phyloP scores from a whole-genome alignment of 495 filamentous ascomycete genomes.

The Mytilinidion resinicola region DNA sequence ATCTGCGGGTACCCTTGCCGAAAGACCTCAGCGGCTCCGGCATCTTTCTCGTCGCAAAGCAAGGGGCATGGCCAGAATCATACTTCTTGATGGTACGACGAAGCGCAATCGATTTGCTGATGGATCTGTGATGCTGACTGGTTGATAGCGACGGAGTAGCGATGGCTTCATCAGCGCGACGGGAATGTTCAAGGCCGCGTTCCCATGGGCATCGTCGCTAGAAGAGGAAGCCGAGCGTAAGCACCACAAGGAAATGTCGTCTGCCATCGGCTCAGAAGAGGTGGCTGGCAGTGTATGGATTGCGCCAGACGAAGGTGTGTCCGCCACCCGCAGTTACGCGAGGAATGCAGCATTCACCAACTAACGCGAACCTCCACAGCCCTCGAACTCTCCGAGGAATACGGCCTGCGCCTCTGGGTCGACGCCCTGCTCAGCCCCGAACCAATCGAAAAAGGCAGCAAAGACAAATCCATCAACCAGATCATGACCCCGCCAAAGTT shows the following conservation, averaged over 20 bases:
- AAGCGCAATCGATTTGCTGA: conserved; percentile 6
- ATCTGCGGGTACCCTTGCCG: conserved; percentile 84
- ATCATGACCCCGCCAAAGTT: conserved; percentile 39
- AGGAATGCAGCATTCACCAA: conserved; percentile 10
- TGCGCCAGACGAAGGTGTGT: conserved; percentile 67
- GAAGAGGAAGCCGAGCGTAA: conserved; percentile 85
- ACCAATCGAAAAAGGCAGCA: conserved; percentile 51
- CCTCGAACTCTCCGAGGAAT: conserved; percentile 76
- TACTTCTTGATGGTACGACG: conserved; percentile 87
- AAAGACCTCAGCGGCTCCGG: conserved; percentile 79
- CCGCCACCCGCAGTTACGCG: neutral
- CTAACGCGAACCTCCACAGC: conserved; percentile 45
- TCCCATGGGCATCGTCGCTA: conserved; percentile 77
- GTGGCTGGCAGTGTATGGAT: conserved; percentile 98
- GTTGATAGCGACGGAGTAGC: conserved; percentile 67
- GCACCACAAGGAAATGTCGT: conserved; percentile 68
- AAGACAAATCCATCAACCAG: conserved; percentile 40
- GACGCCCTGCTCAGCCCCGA: conserved; percentile 77
- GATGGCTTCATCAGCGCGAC: conserved; percentile 94
- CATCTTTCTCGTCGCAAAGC: conserved; percentile 67
- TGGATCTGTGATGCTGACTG: conserved; percentile 11
- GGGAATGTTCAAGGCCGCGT: conserved; percentile 99
- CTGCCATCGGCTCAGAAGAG: conserved; percentile 73
- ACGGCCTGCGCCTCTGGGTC: conserved; percentile 80
- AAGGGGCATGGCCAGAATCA: conserved; percentile 59